phyloP scores from a whole-genome alignment of 371 early-diverging fungal genomes.

The Nematocida parisii region DNA sequence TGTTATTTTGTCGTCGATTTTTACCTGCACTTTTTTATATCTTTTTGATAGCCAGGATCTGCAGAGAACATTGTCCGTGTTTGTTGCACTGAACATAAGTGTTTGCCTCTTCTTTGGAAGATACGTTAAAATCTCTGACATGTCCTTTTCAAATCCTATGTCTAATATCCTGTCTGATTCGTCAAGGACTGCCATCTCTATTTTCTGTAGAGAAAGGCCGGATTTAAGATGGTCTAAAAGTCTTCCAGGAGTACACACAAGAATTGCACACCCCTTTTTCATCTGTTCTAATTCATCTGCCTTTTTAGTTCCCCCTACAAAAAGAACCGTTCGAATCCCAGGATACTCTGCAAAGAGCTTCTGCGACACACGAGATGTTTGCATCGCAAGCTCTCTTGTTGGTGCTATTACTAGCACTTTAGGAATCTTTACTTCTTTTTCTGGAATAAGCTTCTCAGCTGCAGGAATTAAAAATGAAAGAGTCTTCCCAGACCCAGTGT shows the following conservation, averaged over 20 bases:
- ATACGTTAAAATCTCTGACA: conserved; percentile 79
- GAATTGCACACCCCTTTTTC: conserved; percentile 78
- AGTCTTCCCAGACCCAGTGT: conserved; percentile 69
- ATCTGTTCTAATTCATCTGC: conserved; percentile 88
- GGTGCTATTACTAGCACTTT: conserved; percentile 60
- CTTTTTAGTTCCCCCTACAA: conserved; percentile 87
- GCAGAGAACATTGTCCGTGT: conserved; percentile 83
- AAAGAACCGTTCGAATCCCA: conserved; percentile 76
- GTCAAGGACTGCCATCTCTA: conserved; percentile 88
- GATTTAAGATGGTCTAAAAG: conserved; percentile 77
- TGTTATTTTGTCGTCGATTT: conserved; percentile 94
- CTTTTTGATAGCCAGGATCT: conserved; percentile 95
- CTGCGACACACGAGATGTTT: conserved; percentile 71
- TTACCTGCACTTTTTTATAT: conserved; percentile 87
- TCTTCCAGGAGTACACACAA: conserved; percentile 94
- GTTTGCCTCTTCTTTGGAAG: conserved; percentile 78
- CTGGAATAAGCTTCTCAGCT: conserved; percentile 43
- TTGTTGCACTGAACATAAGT: conserved; percentile 93
- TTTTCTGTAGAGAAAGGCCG: conserved; percentile 76
- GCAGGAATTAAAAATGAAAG: conserved; percentile 66
- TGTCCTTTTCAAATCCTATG: conserved; percentile 83
- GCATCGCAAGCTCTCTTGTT: conserved; percentile 57
- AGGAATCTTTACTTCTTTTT: conserved; percentile 73
- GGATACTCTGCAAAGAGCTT: conserved; percentile 78
- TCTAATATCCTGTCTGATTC: conserved; percentile 97